Conservation (phyloP, 768 basidiomycete species). For the Cystobasidium onofrii region DNA sequence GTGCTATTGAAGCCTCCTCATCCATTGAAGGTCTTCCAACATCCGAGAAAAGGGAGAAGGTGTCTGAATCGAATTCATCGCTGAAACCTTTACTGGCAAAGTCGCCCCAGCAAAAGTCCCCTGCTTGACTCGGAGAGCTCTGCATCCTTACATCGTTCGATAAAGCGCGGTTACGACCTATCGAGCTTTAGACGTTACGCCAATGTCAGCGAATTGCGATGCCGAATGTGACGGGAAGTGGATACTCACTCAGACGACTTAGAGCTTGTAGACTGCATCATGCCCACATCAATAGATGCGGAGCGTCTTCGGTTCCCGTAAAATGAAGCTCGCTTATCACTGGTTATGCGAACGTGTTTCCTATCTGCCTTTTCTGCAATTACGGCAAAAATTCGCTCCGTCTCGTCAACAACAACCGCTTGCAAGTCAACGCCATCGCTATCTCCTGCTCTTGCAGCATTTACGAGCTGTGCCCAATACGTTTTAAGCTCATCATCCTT, state of each 20-base stretch:
- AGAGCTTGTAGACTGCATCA: not conserved
- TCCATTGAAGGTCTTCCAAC: conserved; percentile 1
- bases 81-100: conserved; percentile 20
- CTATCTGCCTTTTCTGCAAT: conserved; percentile 2
- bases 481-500: not conserved
- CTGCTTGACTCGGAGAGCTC: not conserved
- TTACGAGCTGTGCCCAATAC: not conserved
- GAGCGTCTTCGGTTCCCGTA: conserved; percentile 10
- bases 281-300: conserved; percentile 8
- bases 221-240: not conserved
- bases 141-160: not conserved
- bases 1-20: not conserved
- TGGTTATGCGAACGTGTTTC: not conserved
- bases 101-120: conserved; percentile 1
- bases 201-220: not conserved
- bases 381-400: conserved; percentile 14
- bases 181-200: not conserved
- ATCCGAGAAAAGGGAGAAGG: conserved; percentile 21
- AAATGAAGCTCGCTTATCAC: not conserved
- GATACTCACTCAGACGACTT: not conserved
- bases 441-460: not conserved
- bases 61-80: conserved; percentile 10
- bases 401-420: not conserved
- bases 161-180: not conserved
- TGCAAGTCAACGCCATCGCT: not conserved